Base-by-base conservation (phyloP, 306 rosid genomes). In the Vachellia pachyceras region DNA sequence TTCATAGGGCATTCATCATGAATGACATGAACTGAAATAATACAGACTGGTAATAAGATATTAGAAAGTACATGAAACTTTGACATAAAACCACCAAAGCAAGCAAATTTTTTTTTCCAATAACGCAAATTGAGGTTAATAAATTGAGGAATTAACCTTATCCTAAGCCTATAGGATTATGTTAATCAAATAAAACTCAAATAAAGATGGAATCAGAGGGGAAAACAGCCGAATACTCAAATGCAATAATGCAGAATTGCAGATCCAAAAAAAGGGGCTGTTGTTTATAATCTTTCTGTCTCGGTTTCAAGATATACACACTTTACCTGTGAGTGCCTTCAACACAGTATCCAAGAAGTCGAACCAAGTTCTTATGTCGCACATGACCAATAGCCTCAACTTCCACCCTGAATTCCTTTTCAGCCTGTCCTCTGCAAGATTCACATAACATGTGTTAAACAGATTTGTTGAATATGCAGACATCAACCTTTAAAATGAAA, bases 351-450 rank as follows among this genome's bases (percentile, higher is more conserved):
- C 98, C 98, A 68, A 94, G 82, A 83, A 94, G 94, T 61, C 98
- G 89, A 84, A 92, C 97, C 86, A 94, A 86, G 78, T 94, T 91
- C 89, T 94, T 94, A 82, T 94, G 98, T 49, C 98, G 81, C 69
- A 95, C 97, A 82, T 95, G 98, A 75, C 98, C 97, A 78, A 95
- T 91, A 46, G 98, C 98, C 85, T 92, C 98, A 75, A 91, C 98
- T 91, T 92, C 98, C 88, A 92, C 98, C 76, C 92, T 89, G 75
- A 95, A 95, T 86, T 95, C 97, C 85, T 90, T 91, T 84, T 95
- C 97, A 22, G 98, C 98, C 87, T 95, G 97, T 82, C 98, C 97
- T 54, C 97, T 95, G 83, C 82, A 84, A 74, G 79, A 83, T 23
- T 73, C 42, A 65, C 73, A 74, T 63, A 82, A 77, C 18, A 39